These are phyloP conservation scores for Cladophialophora exuberans DNA, from an alignment of 2,329 filamentous ascomycete species.

Conservation along the genomic window DNA sequence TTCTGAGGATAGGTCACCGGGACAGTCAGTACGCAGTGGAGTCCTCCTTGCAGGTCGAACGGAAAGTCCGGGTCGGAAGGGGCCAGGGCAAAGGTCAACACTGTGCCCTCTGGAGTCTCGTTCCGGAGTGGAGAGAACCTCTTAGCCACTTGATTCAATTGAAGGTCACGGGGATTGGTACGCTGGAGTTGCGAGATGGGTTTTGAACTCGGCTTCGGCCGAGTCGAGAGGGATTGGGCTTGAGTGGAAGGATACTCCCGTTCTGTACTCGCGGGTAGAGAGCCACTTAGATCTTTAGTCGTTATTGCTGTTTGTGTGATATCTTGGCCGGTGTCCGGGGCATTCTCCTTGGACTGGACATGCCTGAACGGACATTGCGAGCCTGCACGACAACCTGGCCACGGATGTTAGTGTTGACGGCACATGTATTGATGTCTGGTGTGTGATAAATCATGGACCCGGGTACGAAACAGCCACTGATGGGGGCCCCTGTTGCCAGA, in stretches of 20 bases:
- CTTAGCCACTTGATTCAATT: constrained; percentile 71
- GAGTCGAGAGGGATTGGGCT: neutral
- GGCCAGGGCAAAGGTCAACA: constrained; percentile 65
- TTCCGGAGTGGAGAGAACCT: constrained; percentile 62
- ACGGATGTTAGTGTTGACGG: neutral
- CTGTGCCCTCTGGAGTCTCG: constrained; percentile 54
- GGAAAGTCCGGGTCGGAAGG: constrained; percentile 85
- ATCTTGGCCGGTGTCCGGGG: constrained; percentile 37
- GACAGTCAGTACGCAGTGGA: constrained; percentile 70
- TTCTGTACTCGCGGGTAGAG: constrained; percentile 6
- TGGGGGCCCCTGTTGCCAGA: neutral
- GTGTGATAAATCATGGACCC: neutral
- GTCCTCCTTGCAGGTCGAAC: constrained; percentile 67
- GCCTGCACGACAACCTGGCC: constrained; percentile 56
- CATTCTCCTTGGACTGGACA: constrained; percentile 18
- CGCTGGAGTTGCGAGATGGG: constrained; percentile 67
- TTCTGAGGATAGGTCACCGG: constrained; percentile 65
- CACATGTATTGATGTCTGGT: constrained; percentile 14
- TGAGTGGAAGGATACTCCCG: constrained; percentile 19
- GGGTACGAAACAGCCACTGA: constrained; percentile 9
- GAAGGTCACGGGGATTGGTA: constrained; percentile 72
- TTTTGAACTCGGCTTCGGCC: constrained; percentile 51
- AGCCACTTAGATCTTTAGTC: constrained; percentile 23
- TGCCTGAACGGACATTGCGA: constrained; percentile 56
- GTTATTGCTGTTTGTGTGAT: constrained; percentile 28